Evolutionary conservation across 2,329 filamentous ascomycete genomes (phyloP).

Genomic region (Colletotrichum destructivum): DNA sequence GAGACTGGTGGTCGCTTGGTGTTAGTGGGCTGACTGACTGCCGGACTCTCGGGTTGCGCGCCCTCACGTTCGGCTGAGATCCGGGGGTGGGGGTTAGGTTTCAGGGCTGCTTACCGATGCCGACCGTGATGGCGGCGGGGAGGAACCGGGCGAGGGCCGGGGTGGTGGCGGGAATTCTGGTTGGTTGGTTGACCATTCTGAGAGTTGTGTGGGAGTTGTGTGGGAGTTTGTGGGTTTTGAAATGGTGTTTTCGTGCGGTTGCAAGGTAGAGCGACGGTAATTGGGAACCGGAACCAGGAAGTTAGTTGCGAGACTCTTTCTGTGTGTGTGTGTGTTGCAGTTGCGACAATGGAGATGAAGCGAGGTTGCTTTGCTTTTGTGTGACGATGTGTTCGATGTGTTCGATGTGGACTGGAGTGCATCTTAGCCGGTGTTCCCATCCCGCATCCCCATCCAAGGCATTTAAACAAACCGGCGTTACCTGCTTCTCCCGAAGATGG

Average conservation of each 20-base stretch:
- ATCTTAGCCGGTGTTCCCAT: slow-evolving; percentile 14
- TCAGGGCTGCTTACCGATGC: slow-evolving; percentile 23
- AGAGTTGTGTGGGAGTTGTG: not conserved
- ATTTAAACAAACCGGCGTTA: slow-evolving; percentile 26
- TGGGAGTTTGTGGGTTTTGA: not conserved
- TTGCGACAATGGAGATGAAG: slow-evolving; percentile 12
- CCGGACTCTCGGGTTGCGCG: not conserved
- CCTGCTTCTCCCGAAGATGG: slow-evolving; percentile 35
- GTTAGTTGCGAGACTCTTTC: not conserved
- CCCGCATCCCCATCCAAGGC: not conserved
- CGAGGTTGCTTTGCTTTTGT: slow-evolving; percentile 18
- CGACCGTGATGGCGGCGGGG: slow-evolving; percentile 34
- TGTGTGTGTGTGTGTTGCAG: not conserved
- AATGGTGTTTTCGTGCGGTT: slow-evolving; percentile 2
- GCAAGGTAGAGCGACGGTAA: not conserved
- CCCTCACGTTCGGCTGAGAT: not conserved
- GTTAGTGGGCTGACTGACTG: not conserved
- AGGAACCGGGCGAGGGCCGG: slow-evolving; percentile 33
- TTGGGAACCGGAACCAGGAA: not conserved
- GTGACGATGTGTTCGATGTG: slow-evolving; percentile 18
- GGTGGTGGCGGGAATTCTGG: slow-evolving; percentile 31
- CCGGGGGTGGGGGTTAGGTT: too few species aligned
- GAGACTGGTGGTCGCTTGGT: slow-evolving; percentile 19
- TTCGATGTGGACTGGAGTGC: slow-evolving; percentile 37
- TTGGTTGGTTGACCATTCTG: slow-evolving; percentile 38